Evolutionary conservation across 805 yeast species (phyloP), one percentile per base, ranked within the genome.

Genomic region (Priceomyces carsonii): DNA sequence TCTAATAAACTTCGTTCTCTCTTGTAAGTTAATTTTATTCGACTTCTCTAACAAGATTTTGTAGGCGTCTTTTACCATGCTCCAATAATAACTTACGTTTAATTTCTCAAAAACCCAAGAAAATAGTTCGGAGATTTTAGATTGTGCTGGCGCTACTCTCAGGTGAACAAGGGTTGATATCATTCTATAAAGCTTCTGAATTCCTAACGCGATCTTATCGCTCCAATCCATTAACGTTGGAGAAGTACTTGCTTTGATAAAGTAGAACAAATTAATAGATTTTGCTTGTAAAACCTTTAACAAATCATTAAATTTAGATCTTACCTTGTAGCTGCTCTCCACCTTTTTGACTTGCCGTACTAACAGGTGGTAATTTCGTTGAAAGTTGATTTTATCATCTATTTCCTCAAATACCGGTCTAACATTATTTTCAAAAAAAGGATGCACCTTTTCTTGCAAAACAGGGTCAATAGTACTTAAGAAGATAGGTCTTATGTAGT

Each of bases 1-100:
- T 20, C 45, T 45, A 24, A 61, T 36, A 35, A 61, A 61, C 16
- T 47, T 30, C 6, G 44, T 47, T 34, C 47, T 51, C 28, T 52
- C 47, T 6, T 51, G 49, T 26, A 59, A 49, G 20, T 33, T 33
- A 13, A 18, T 30, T 19, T 24, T 35, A 9, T 29, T 35, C 14
- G 38, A 35, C 22, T 50, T 44, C 18, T 41, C 44, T 10, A 39
- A 24, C 15, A 47, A 39, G 14, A 25, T 15, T 15, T 12, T 5
- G 10, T 24, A 35, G 8, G 26, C 19, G 17, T 35, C 34, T 14
- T 24, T 25, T 14, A 19, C 19, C 19, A 17, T 28, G 12, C 15
- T 30, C 14, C 5, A 20, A 13, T 20, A 24, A 18, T 29, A 20
- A 7, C 12, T 20, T n/a, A 29, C 9, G n/a, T 29, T 14, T 5